These are phyloP conservation scores for Paramarasmius palmivorus DNA, from an alignment of 1,284 basidiomycete genomes.

Conservation along the genomic window DNA sequence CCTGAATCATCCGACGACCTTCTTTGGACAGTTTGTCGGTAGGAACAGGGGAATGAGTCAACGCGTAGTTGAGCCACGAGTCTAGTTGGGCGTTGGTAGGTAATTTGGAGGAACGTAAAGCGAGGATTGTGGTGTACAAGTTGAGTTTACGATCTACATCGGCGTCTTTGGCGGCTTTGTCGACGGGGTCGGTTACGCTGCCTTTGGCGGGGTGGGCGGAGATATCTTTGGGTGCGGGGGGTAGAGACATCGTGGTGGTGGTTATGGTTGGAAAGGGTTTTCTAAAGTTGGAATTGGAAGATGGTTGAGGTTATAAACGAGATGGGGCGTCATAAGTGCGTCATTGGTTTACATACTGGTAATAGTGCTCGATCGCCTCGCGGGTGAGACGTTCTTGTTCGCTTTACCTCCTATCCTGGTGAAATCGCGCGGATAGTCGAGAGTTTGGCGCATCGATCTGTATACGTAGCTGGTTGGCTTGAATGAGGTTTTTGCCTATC, in stretches of 20 bases:
- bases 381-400: too few species aligned
- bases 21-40: slow-evolving; percentile 62
- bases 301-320: too few species aligned
- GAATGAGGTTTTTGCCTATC: too few species aligned
- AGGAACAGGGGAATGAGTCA: slow-evolving; percentile 52
- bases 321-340: too few species aligned
- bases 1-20: slow-evolving; percentile 75
- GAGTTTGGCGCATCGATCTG: too few species aligned
- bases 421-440: too few species aligned
- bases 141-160: slow-evolving; percentile 72
- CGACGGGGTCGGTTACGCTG: slow-evolving; percentile 58
- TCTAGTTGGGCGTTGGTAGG: slow-evolving; percentile 85
- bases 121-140: slow-evolving; percentile 78
- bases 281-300: too few species aligned
- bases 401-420: too few species aligned
- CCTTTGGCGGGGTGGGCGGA: slow-evolving; percentile 53
- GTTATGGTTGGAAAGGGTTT: background rate
- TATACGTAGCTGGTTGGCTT: too few species aligned
- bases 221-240: slow-evolving; percentile 59
- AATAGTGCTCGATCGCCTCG: too few species aligned
- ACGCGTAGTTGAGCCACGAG: slow-evolving; percentile 62
- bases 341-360: too few species aligned
- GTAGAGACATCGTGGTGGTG: slow-evolving; percentile 56
- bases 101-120: slow-evolving; percentile 76
- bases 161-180: slow-evolving; percentile 52